Conservation (phyloP, 148 eudicot genomes). For the Beta vulgaris region DNA sequence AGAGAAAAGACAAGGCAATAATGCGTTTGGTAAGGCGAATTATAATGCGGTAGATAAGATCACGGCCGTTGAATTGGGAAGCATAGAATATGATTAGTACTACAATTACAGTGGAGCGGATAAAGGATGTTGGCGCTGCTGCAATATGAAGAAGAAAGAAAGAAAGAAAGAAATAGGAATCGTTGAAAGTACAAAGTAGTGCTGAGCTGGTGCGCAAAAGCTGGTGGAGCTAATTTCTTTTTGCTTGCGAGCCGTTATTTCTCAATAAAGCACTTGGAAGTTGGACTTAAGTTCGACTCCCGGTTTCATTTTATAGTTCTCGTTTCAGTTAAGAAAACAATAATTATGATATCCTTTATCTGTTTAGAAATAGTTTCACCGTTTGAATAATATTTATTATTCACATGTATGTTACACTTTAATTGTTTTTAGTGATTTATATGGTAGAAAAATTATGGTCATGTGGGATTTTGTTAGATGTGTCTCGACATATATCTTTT, state of each 20-base stretch:
- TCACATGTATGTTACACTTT: no score
- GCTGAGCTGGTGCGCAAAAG: conserved; percentile 20
- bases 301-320: no score
- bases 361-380: no score
- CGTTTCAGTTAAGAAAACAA: no score
- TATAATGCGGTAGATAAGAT: conserved; percentile 2
- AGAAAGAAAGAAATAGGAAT: conserved; percentile 7
- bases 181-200: background rate
- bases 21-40: conserved; percentile 21
- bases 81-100: background rate
- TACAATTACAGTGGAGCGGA: conserved; percentile 3
- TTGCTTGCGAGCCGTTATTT: conserved; percentile 8
- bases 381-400: no score
- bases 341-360: no score
- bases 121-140: no score
- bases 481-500: no score
- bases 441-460: no score
- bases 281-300: background rate
- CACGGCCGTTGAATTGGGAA: conserved; percentile 12
- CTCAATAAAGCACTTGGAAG: conserved; percentile 13
- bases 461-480: no score
- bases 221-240: conserved; percentile 10
- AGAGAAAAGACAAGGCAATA: background rate
- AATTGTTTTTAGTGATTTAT: no score
- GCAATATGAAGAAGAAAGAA: background rate